phyloP scores from a whole-genome alignment of 768 basidiomycete genomes.

The Hypholoma sublateritium region DNA sequence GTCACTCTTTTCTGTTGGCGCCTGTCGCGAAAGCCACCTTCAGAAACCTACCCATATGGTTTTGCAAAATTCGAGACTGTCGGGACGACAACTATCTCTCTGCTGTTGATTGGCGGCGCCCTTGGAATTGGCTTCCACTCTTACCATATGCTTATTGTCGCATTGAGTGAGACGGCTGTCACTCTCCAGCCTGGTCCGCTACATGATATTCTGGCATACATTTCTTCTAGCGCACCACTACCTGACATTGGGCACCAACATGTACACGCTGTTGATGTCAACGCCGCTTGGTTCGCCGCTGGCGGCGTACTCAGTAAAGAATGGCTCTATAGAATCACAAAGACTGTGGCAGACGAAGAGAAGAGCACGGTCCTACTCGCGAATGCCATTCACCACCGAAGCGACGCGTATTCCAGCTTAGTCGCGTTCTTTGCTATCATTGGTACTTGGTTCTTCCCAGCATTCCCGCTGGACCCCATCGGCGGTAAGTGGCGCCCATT shows the following conservation, averaged over 20 bases:
- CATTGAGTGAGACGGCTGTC: slow-evolving; percentile 65
- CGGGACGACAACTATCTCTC: slow-evolving; percentile 87
- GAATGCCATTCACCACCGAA: slow-evolving; percentile 98
- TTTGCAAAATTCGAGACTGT: slow-evolving; percentile 95
- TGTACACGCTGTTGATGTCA: slow-evolving; percentile 74
- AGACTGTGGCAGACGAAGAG: slow-evolving; percentile 88
- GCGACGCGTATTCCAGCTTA: slow-evolving; percentile 90
- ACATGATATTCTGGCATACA: slow-evolving; percentile 59
- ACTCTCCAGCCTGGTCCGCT: slow-evolving; percentile 62
- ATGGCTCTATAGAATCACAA: slow-evolving; percentile 89
- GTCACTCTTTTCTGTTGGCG: slow-evolving; percentile 90
- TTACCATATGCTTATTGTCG: slow-evolving; percentile 76
- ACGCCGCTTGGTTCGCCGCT: slow-evolving; percentile 96
- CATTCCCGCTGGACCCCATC: slow-evolving; percentile 88
- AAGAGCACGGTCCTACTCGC: slow-evolving; percentile 88
- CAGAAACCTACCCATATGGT: slow-evolving; percentile 79
- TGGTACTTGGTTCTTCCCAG: slow-evolving; percentile 83
- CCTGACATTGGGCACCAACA: slow-evolving; percentile 57
- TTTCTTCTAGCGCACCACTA: slow-evolving; percentile 55
- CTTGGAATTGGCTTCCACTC: slow-evolving; percentile 90
- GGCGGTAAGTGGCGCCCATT: slow-evolving; percentile 59
- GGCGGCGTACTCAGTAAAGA: slow-evolving; percentile 83
- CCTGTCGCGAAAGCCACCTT: slow-evolving; percentile 79
- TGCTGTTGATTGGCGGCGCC: slow-evolving; percentile 83
- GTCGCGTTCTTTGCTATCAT: slow-evolving; percentile 93